Percentiles rank a stretch among this genome's conserved stretches.
Evolutionary conservation across 768 basidiomycete genomes (phyloP).

Genomic region (Leccinum subgranulosum): DNA sequence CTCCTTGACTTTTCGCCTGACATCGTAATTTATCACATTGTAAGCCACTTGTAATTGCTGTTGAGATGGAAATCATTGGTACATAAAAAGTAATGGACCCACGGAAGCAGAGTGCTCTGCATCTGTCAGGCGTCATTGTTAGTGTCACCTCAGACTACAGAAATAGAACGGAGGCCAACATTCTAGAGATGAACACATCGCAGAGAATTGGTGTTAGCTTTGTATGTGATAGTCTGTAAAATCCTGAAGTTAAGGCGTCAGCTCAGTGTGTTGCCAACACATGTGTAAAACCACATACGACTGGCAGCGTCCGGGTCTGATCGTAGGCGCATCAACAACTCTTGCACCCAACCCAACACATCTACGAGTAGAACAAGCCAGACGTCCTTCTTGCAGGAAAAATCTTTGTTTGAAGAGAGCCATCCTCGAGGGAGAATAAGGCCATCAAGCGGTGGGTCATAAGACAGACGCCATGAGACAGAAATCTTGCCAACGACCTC

Average conservation of each 20-base stretch:
- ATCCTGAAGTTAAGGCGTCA: neutral
- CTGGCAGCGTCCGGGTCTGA: conserved; percentile 16
- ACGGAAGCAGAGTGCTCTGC: conserved; percentile 47
- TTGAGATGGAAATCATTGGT: neutral
- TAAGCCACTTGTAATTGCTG: conserved; percentile 17
- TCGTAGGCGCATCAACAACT: conserved; percentile 29
- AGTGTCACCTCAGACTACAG: neutral
- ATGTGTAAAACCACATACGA: conserved; percentile 19
- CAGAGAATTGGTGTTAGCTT: conserved; percentile 23
- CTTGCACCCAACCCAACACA: conserved; percentile 19
- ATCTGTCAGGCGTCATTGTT: conserved; percentile 32
- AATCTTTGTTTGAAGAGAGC: conserved; percentile 31
- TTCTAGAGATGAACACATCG: conserved; percentile 42
- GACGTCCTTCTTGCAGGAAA: conserved; percentile 11
- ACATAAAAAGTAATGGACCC: conserved; percentile 17
- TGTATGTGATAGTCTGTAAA: conserved; percentile 5
- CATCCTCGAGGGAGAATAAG: conserved; percentile 55
- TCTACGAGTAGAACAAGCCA: conserved; percentile 41
- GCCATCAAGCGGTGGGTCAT: conserved; percentile 34
- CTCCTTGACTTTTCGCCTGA: neutral
- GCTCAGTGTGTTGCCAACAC: neutral
- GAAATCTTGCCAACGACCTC: conserved; percentile 41
- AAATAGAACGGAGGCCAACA: conserved; percentile 36
- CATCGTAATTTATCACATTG: conserved; percentile 18
- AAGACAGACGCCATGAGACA: conserved; percentile 31